Conservation (phyloP, 129 eudicot species). For the Pseudognaphalium luteoalbum region DNA sequence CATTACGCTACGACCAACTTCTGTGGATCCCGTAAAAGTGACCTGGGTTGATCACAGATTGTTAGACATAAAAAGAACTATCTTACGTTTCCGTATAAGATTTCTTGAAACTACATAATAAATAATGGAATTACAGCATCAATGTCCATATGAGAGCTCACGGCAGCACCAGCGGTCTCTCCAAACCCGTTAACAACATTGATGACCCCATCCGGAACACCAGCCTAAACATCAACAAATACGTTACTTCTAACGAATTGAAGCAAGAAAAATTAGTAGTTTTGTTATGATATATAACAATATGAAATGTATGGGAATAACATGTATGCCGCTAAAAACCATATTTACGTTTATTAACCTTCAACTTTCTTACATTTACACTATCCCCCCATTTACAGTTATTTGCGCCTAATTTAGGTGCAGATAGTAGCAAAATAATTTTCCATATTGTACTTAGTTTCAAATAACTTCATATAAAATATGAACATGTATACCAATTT, state of each 20-base stretch:
- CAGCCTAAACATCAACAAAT: conserved; percentile 49
- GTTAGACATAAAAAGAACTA: not conserved
- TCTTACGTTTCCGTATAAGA: no score
- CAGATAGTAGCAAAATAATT: no score
- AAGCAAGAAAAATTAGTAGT: no score
- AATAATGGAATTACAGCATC: conserved; percentile 47
- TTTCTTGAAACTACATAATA: not conserved
- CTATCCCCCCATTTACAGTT: no score
- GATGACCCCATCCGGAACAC: conserved; percentile 77
- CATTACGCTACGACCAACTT: conserved; percentile 66
- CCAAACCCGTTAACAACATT: conserved; percentile 78
- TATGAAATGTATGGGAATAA: no score
- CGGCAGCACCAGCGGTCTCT: conserved; percentile 66
- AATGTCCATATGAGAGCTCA: conserved; percentile 80
- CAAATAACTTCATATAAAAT: not conserved
- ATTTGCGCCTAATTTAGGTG: no score
- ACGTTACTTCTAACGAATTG: no score
- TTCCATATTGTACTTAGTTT: no score
- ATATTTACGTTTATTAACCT: no score
- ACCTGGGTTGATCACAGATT: conserved; percentile 39
- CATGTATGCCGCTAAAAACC: no score
- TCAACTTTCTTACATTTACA: no score
- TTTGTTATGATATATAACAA: no score
- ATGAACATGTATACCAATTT: conserved; percentile 45
- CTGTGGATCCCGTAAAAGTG: conserved; percentile 78